A percentile compares a stretch with the other conserved stretches of the same genome.
phyloP scores from a whole-genome alignment of 2,329 filamentous ascomycete genomes.

The Thielaviopsis musarum region DNA sequence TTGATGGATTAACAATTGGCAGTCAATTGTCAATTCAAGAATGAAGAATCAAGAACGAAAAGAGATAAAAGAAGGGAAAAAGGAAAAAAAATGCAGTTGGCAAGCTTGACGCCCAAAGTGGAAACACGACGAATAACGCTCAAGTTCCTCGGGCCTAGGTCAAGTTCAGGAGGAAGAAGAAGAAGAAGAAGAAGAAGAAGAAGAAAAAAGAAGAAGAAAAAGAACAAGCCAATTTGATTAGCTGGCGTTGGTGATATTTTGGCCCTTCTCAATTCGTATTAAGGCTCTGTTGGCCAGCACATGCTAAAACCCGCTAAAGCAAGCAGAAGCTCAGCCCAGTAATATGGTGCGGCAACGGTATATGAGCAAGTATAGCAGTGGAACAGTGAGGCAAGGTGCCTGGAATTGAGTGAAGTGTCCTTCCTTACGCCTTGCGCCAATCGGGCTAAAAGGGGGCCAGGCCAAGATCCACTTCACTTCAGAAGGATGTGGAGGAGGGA shows the following conservation, averaged over 20 bases:
- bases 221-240: neutral
- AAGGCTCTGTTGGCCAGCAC: neutral
- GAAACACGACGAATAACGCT: conserved; percentile 8
- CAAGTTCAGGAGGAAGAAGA: conserved; percentile 5
- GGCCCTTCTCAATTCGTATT: neutral
- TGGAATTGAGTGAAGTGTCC: conserved; percentile 6
- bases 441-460: conserved; percentile 4
- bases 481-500: conserved; percentile 1
- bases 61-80: neutral
- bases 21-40: neutral
- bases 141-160: neutral
- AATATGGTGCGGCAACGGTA: neutral
- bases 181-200: neutral
- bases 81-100: neutral
- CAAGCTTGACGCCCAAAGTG: conserved; percentile 6
- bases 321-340: neutral
- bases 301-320: neutral
- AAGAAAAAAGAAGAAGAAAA: neutral
- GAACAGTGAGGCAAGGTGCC: neutral
- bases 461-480: conserved; percentile 8
- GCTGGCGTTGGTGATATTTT: conserved; percentile 4
- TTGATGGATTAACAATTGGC: neutral
- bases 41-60: neutral
- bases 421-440: conserved; percentile 1
- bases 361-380: too few relatives aligned